phyloP scores from a whole-genome alignment of 2,329 filamentous ascomycete species.

The Ceratocystis harringtonii region DNA sequence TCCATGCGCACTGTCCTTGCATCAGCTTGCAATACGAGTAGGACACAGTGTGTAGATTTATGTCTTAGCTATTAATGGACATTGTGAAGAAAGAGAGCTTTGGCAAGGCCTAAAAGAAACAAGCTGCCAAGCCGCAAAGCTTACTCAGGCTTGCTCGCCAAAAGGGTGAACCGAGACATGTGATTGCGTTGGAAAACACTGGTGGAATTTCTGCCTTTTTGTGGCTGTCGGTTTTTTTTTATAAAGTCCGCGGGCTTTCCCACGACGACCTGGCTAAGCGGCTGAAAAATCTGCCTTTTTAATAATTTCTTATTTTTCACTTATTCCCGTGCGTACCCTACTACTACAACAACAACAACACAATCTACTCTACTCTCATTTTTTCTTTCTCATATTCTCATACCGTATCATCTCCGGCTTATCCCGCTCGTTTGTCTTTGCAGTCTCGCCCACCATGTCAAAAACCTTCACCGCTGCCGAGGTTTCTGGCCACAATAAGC shows the following conservation, averaged over 20 bases:
- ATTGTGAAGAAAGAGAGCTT: too few species aligned
- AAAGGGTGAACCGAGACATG: neutral
- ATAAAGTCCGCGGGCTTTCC: neutral
- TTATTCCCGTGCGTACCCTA: too few species aligned
- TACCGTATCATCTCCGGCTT: neutral
- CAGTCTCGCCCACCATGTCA: slow-evolving; percentile 47
- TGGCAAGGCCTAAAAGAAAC: too few species aligned
- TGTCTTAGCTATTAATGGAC: too few species aligned
- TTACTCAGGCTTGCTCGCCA: neutral
- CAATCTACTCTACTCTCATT: slow-evolving; percentile 7
- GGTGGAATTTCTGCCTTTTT: too few species aligned
- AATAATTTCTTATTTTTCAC: slow-evolving; percentile 5
- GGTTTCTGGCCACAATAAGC: slow-evolving; percentile 83
- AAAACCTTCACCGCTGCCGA: slow-evolving; percentile 72
- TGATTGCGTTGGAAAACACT: neutral
- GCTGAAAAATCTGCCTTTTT: neutral
- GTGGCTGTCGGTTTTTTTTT: neutral
- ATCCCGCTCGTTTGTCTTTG: neutral
- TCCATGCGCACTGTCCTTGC: neutral
- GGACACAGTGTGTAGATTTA: neutral
- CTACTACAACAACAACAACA: too few species aligned
- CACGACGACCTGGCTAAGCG: neutral
- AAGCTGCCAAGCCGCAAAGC: too few species aligned
- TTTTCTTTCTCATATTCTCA: neutral
- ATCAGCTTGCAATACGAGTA: neutral